Evolutionary conservation across 306 rosid species (phyloP), one percentile per base, ranked within the genome.

Genomic region (Lathyrus tuberosus): DNA sequence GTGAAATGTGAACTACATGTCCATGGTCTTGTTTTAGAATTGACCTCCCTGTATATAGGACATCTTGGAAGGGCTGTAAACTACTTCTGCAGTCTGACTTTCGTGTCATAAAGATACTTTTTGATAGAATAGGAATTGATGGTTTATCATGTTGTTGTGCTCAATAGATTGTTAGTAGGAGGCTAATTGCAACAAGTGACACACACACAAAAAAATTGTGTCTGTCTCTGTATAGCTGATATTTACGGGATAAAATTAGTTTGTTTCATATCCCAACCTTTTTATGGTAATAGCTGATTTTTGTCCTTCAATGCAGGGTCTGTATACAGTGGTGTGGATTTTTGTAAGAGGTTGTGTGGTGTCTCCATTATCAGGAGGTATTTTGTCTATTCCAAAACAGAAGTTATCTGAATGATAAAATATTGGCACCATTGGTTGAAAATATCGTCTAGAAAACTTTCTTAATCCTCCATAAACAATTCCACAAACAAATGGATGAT

Each of bases 291-390:
- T 35, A 7, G 53, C 30, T 62, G 53, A 71, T 76, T 49, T 69
- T 41, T 69, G 26, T 57, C 65, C 65, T 33, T 46, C 31, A 42
- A 64, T 72, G 82, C 96, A 95, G 99, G 85, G 62, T 89, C 92
- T 33, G 95, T 77, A n/a, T n/a, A n/a, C n/a, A n/a, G n/a, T n/a
- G n/a, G n/a, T n/a, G n/a, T n/a, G n/a, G n/a, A n/a, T n/a, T 95
- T 95, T 72, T 89, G 96, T 70, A 95, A 95, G 95, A 89, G 97
- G 84, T 76, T 95, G 69, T 95, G 99, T 38, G 99, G 99, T 47
- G 96, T 91, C 30, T 95, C 99, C 58, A 80, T 95, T 66, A 85
- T 95, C 78, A 80, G 97, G 81, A 95, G 99, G 99, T 95, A 85
- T 67, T 67, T 5, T 17, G 41, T 67, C 62, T 53, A 65, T 69